Evolutionary conservation across 352 stramenopile species (phyloP).

Genomic region (Saprolegnia parasitica): DNA sequence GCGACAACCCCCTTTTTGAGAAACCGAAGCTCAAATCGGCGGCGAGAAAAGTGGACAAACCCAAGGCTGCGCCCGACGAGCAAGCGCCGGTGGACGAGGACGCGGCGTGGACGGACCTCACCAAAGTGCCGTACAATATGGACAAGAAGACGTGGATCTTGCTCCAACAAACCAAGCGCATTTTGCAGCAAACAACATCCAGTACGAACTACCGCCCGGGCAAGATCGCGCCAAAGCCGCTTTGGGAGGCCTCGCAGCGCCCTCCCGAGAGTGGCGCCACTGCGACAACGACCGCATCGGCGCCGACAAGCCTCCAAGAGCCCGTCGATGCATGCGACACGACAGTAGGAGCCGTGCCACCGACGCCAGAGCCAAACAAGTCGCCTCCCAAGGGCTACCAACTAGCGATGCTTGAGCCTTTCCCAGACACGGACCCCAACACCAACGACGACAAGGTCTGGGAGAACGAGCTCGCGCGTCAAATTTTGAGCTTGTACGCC

Average conservation of each 20-base stretch:
- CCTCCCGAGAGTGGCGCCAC: neutral
- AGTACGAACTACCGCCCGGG: conserved; percentile 4
- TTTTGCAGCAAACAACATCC: conserved; percentile 9
- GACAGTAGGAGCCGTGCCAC: neutral
- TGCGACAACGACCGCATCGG: neutral
- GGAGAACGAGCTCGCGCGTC: conserved; percentile 87
- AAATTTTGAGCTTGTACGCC: conserved; percentile 86
- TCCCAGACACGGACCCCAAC: conserved; percentile 47
- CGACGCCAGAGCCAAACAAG: conserved; percentile 26
- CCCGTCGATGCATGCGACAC: neutral
- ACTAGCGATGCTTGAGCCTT: conserved; percentile 49
- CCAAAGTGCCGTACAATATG: conserved; percentile 14
- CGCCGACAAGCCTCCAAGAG: neutral
- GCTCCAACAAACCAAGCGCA: conserved; percentile 20
- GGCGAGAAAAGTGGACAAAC: neutral
- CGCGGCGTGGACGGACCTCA: neutral
- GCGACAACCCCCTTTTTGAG: neutral
- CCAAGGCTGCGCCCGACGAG: neutral
- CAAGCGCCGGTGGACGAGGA: neutral
- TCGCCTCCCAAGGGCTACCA: conserved; percentile 35
- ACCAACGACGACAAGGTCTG: conserved; percentile 72
- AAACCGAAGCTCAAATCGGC: neutral
- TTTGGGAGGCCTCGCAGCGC: neutral
- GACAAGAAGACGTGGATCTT: conserved; percentile 26
- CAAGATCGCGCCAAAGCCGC: conserved; percentile 12